Evolutionary conservation across 202 grass and related monocot genomes (phyloP).

Genomic region (Setaria italica): DNA sequence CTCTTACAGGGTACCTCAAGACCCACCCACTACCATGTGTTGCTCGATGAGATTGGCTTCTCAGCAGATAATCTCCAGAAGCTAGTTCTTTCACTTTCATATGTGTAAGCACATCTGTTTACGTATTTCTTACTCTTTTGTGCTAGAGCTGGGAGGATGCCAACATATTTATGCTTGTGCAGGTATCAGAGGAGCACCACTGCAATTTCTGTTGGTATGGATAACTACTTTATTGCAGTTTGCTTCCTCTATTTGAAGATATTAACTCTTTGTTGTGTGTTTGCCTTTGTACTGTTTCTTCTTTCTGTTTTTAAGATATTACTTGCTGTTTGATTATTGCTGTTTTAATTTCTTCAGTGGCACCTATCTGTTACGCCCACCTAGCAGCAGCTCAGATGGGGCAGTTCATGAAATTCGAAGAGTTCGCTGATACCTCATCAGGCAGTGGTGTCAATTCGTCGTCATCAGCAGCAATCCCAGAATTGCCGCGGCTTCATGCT

Average conservation of each 20-base stretch:
- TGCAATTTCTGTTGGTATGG: no score
- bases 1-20: no score
- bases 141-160: no score
- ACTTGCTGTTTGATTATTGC: constrained; percentile 28
- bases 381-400: constrained; percentile 74
- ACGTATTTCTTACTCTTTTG: no score
- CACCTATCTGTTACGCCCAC: constrained; percentile 78
- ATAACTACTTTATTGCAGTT: constrained; percentile 18
- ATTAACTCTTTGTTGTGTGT: constrained; percentile 15
- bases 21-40: no score
- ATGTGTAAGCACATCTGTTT: no score
- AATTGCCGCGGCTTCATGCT: constrained; percentile 60
- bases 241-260: not conserved
- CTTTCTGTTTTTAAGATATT: constrained; percentile 6
- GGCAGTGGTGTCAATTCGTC: constrained; percentile 37
- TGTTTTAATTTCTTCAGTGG: constrained; percentile 58
- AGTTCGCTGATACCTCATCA: constrained; percentile 61
- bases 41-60: no score
- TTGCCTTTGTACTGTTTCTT: constrained; percentile 1
- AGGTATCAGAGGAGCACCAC: no score
- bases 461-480: constrained; percentile 47
- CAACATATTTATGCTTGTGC: no score
- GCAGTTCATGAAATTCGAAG: constrained; percentile 76
- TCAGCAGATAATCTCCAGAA: no score
- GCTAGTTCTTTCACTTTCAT: no score